A percentile compares a stretch with the other conserved stretches of the same genome.
Conservation (phyloP, 768 basidiomycete species). For the Boletus subparvulus region DNA sequence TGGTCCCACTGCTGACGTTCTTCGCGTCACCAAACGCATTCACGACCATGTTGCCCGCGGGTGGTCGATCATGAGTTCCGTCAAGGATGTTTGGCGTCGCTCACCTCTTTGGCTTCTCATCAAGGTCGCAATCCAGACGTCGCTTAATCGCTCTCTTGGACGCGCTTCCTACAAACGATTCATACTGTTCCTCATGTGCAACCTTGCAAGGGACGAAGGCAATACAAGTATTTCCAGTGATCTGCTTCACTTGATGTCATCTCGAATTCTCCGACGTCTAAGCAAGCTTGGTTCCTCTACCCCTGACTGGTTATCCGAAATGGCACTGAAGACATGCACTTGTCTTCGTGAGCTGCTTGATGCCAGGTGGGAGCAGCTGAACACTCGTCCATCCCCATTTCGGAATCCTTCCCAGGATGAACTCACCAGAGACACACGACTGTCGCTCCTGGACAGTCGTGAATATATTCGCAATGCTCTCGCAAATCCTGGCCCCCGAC, state of each 20-base stretch:
- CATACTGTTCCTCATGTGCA: constrained; percentile 40
- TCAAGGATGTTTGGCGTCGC: constrained; percentile 20
- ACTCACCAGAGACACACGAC: not conserved
- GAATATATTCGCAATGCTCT: not conserved
- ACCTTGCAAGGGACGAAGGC: constrained; percentile 21
- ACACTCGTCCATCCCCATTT: not conserved
- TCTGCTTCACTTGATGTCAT: constrained; percentile 25
- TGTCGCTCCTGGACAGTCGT: not conserved
- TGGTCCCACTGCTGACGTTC: not conserved
- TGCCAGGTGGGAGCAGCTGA: not conserved
- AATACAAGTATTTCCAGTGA: constrained; percentile 13
- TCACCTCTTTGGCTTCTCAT: constrained; percentile 36
- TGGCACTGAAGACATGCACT: not conserved
- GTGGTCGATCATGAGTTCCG: too few relatives aligned
- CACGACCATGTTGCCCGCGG: constrained; percentile 18
- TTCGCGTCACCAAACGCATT: constrained; percentile 26
- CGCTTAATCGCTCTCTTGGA: constrained; percentile 10
- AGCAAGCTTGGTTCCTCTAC: constrained; percentile 7
- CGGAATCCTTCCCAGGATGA: not conserved
- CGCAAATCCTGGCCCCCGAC: too few relatives aligned
- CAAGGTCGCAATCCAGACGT: constrained; percentile 30
- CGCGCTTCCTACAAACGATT: constrained; percentile 44
- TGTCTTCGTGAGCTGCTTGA: not conserved
- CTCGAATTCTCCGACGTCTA: constrained; percentile 19
- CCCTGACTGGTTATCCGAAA: not conserved